Evolutionary conservation across 2,329 filamentous ascomycete genomes (phyloP).

Genomic region (Fusarium sterilihyphosum): DNA sequence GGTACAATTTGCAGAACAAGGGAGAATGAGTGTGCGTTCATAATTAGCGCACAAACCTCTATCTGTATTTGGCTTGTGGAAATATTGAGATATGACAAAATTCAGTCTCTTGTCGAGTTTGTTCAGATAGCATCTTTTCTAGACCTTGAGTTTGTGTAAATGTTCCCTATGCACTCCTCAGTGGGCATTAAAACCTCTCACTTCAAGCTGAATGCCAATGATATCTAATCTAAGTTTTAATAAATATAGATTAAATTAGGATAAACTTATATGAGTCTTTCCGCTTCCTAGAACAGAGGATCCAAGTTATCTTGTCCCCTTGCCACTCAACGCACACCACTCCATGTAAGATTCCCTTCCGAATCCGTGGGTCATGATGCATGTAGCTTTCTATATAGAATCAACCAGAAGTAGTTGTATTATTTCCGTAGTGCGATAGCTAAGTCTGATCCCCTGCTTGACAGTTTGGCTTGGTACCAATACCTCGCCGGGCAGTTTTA

Average conservation of each 20-base stretch:
- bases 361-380: not conserved
- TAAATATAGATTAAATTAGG: not conserved
- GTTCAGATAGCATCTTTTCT: not conserved
- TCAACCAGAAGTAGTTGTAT: no score
- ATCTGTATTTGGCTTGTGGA: not conserved
- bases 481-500: not conserved
- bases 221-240: not conserved
- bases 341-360: not conserved
- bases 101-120: not conserved
- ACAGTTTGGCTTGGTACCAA: not conserved
- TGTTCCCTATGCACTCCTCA: not conserved
- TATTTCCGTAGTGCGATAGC: no score
- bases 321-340: not conserved
- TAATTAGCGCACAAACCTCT: not conserved
- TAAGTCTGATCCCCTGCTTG: not conserved
- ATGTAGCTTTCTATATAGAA: not conserved
- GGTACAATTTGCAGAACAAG: not conserved
- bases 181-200: not conserved
- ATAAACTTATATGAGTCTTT: not conserved
- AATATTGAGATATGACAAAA: not conserved
- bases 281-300: not conserved
- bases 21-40: not conserved
- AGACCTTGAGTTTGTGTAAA: no score
- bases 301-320: not conserved
- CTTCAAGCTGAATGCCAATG: fast-evolving